Base-by-base conservation (phyloP, 2,329 filamentous ascomycete genomes). In the Botryotinia globosa region DNA sequence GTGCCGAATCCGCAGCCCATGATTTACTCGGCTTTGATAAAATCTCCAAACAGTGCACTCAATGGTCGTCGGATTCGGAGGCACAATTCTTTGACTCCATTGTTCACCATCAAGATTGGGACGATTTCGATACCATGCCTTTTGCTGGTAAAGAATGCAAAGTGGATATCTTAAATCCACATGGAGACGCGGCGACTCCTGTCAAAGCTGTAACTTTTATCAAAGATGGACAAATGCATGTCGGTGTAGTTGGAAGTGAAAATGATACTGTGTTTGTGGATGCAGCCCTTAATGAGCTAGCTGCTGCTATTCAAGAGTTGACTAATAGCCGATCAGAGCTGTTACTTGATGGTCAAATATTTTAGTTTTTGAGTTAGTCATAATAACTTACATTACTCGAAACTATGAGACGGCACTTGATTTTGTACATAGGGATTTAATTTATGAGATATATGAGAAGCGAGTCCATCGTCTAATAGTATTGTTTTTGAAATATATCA, bases 121-220 rank as follows among this genome's bases (percentile, higher is more conserved):
- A 81, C 20, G 82, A 84, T 74, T 81, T 83, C 16, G 84, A 86
- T 62, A 79, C 77, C 8, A 80, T 86, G 80, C 80, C 8, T 84
- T 78, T 86, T 76, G 83, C 76, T 0, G 79, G 76, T 0, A 72
- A 69, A 0, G 70, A 66, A 7, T 79, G 78, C 34, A 77, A 80
- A 29, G 79, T 82, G 45, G 80, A 80, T 63, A 77, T 81, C 42
- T 20, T 78, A 25, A 81, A 82, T 66, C 81, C 81, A 6, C 80
- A 82, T 81, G 77, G 84, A 77, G 79, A 85, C 81, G 73, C 77
- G 76, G 76, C 77, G 3, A 80, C 81, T 75, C 84, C 84, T 72
- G 80, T 84, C 76, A 85, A 85, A 79, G 81, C 81, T 37, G 83
- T 85, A 66, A 83, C 83, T 37, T 85, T 84, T 76, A 79, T 84